phyloP scores from a whole-genome alignment of 2,329 filamentous ascomycete species.

The Diaporthe vaccinii region DNA sequence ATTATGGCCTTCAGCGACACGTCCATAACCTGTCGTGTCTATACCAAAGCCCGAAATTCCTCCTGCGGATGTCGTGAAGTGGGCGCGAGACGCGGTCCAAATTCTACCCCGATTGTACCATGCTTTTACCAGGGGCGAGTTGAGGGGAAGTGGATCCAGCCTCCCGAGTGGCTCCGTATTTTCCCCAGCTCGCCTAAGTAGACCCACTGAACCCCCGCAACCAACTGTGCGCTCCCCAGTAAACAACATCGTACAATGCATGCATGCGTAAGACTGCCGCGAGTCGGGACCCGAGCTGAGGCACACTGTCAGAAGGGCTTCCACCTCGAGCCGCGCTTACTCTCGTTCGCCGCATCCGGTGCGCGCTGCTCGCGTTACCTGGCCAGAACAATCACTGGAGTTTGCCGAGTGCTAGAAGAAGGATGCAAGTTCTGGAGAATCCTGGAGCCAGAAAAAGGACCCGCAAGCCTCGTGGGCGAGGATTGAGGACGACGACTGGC shows the following conservation, averaged over 20 bases:
- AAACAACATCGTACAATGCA: not conserved
- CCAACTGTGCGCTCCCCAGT: not conserved
- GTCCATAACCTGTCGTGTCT: not conserved
- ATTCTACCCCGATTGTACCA: not conserved
- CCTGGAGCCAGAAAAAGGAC: not conserved
- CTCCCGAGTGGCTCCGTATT: not conserved
- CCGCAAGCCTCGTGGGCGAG: conserved; percentile 56
- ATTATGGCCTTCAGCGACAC: not conserved
- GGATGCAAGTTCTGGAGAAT: conserved; percentile 13
- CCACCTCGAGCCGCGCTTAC: not conserved
- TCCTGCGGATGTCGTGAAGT: not conserved
- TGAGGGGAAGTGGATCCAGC: conserved; percentile 23
- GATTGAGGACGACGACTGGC: conserved; percentile 59
- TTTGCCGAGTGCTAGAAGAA: not conserved
- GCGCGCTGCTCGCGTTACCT: conserved; percentile 6
- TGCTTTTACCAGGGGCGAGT: not conserved
- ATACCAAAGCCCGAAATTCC: not conserved
- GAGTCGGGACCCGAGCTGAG: not conserved
- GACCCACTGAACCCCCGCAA: conserved; percentile 16
- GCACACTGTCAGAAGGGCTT: not conserved
- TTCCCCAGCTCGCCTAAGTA: conserved; percentile 5
- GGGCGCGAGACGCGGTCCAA: not conserved
- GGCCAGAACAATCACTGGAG: not conserved
- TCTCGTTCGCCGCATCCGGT: not conserved
- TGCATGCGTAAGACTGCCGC: not conserved